Percentiles rank a stretch among this genome's conserved stretches.
Evolutionary conservation across 139 green algal genomes (phyloP).

Genomic region (Closterium sp.): DNA sequence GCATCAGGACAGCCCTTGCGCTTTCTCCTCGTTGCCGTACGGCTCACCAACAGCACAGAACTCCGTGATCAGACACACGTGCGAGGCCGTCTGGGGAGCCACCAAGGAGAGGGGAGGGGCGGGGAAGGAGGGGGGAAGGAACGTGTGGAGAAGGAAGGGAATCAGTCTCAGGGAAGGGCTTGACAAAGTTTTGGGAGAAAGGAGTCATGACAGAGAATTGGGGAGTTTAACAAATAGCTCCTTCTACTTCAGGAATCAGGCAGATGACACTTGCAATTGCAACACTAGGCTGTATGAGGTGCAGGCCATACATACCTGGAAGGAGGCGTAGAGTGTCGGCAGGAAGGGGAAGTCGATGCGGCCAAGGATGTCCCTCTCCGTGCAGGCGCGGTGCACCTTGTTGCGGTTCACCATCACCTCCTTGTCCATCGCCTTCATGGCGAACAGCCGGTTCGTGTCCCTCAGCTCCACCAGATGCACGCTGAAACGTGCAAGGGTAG

Average conservation of each 20-base stretch:
- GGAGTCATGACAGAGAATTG: no score
- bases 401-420: constrained; percentile 85
- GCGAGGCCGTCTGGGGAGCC: constrained; percentile 43
- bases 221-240: neutral
- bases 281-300: neutral
- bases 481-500: constrained; percentile 63
- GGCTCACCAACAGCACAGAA: constrained; percentile 80
- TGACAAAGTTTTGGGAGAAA: no score
- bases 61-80: constrained; percentile 53
- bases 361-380: constrained; percentile 84
- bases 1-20: no score
- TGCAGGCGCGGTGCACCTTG: constrained; percentile 79
- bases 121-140: neutral
- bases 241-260: constrained; percentile 26
- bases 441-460: constrained; percentile 42
- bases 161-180: no score
- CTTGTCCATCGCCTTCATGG: constrained; percentile 83
- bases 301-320: constrained; percentile 43
- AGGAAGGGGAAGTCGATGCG: constrained; percentile 95
- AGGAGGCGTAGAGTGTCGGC: constrained; percentile 78
- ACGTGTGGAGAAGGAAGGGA: neutral
- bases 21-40: constrained; percentile 67
- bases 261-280: constrained; percentile 34
- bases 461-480: constrained; percentile 92
- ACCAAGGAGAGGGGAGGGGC: no score